Evolutionary conservation across 805 yeast genomes (phyloP).

Genomic region (Cyberlindnera mississippiensis): DNA sequence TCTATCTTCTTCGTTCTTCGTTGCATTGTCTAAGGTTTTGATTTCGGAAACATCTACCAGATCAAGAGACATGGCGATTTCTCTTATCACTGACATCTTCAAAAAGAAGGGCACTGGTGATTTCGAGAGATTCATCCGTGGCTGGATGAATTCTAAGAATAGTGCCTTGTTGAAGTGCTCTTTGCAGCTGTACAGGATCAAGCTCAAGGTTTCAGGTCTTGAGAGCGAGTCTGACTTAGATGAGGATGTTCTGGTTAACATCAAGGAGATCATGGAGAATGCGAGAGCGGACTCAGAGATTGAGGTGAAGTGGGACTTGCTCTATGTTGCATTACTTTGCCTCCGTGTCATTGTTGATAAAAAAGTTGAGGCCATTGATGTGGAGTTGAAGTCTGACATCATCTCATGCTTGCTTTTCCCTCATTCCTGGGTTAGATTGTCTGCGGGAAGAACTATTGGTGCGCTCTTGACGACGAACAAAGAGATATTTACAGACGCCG

Average conservation of each 20-base stretch:
- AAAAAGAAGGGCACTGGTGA: constrained; percentile 39
- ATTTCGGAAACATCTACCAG: constrained; percentile 72
- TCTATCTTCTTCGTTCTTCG: constrained; percentile 72
- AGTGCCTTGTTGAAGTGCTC: constrained; percentile 64
- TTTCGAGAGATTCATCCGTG: constrained; percentile 36
- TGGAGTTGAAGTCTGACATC: constrained; percentile 36
- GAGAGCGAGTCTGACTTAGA: constrained; percentile 45
- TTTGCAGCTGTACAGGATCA: constrained; percentile 65
- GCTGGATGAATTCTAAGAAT: constrained; percentile 61
- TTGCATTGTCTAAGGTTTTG: constrained; percentile 72
- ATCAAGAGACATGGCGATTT: constrained; percentile 81
- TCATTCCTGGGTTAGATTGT: constrained; percentile 85
- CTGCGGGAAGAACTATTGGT: constrained; percentile 58
- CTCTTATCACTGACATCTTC: constrained; percentile 53
- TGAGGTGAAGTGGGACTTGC: constrained; percentile 68
- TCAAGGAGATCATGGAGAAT: constrained; percentile 31
- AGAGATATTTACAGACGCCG: constrained; percentile 36
- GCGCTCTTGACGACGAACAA: constrained; percentile 40
- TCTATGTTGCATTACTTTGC: constrained; percentile 61
- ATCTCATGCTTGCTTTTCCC: constrained; percentile 68
- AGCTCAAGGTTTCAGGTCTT: constrained; percentile 35
- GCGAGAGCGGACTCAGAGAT: constrained; percentile 36
- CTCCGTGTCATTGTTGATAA: constrained; percentile 41
- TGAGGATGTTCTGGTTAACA: constrained; percentile 33
- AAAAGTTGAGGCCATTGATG: constrained; percentile 26